A percentile compares a stretch with the other conserved stretches of the same genome.
These are phyloP conservation scores for Cicer cuneatum DNA, from an alignment of 306 rosid genomes.

Conservation along the genomic window DNA sequence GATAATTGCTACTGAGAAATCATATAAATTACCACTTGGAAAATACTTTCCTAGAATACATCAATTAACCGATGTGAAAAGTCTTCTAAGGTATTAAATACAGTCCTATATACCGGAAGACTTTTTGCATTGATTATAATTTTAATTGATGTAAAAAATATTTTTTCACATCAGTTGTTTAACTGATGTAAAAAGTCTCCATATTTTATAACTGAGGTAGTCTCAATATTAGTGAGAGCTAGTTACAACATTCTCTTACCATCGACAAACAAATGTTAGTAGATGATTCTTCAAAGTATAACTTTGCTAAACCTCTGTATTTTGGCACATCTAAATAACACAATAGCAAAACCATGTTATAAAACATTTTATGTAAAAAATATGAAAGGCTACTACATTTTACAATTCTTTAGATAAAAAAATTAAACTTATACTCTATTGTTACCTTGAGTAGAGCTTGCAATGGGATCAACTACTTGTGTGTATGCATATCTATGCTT, in stretches of 20 bases:
- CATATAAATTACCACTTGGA: not conserved
- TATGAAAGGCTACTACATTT: not conserved
- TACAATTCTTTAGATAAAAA: not conserved
- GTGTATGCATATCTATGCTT: conserved; percentile 62
- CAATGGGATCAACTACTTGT: conserved; percentile 57
- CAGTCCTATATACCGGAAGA: fast-evolving
- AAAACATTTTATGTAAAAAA: conserved; percentile 8
- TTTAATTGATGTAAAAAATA: no score
- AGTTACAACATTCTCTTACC: conserved; percentile 38
- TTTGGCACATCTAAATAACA: conserved; percentile 48
- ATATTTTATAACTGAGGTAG: no score
- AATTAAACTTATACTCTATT: not conserved
- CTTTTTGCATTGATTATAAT: no score
- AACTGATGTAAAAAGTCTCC: no score
- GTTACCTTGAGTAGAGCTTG: conserved; percentile 55
- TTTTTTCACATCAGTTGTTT: no score
- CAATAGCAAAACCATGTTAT: conserved; percentile 1
- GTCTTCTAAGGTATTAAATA: no score
- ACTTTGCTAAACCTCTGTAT: conserved; percentile 68
- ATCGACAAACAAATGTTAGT: conserved; percentile 38
- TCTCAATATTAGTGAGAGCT: no score
- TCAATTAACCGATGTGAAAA: no score
- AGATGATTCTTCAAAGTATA: conserved; percentile 59
- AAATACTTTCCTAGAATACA: no score
- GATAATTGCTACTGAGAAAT: not conserved